Conservation (phyloP, 208 protist species). For the Novymonas esmeraldas region DNA sequence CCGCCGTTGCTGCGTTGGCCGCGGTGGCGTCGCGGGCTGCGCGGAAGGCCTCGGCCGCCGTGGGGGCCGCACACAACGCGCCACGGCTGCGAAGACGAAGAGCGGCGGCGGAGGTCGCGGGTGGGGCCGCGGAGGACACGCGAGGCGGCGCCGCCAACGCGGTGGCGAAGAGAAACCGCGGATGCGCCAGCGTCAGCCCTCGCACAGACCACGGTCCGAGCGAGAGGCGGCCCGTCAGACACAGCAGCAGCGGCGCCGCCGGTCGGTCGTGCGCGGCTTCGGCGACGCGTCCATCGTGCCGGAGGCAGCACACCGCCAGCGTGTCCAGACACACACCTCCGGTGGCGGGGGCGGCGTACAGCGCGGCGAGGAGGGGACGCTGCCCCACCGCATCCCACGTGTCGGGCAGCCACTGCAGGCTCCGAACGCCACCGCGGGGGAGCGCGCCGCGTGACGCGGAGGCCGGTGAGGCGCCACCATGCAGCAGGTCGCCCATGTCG, state of each 20-base stretch:
- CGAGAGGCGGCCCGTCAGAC: constrained; percentile 6
- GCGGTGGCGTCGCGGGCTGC: not conserved
- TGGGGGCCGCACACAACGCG: no score
- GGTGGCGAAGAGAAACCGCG: constrained; percentile 20
- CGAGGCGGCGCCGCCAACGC: not conserved
- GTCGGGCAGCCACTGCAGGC: constrained; percentile 43
- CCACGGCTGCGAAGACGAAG: no score
- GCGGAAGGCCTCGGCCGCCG: constrained; percentile 15
- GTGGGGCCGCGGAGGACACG: no score
- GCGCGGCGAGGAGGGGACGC: constrained; percentile 46
- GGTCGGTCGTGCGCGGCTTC: not conserved
- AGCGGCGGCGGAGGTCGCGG: no score
- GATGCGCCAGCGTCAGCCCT: constrained; percentile 22
- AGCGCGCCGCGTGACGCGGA: not conserved
- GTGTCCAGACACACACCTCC: constrained; percentile 23
- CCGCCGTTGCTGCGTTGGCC: not conserved
- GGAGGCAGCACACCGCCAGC: constrained; percentile 22
- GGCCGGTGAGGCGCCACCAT: not conserved
- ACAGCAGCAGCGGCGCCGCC: not conserved
- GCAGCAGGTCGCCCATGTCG: constrained; percentile 15
- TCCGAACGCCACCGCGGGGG: constrained; percentile 20
- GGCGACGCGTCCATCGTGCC: not conserved
- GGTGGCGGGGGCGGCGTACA: constrained; percentile 22
- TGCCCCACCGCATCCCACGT: constrained; percentile 26
- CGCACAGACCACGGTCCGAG: constrained; percentile 29